phyloP scores from a whole-genome alignment of 257 asterid species.

The Solanum chilense region DNA sequence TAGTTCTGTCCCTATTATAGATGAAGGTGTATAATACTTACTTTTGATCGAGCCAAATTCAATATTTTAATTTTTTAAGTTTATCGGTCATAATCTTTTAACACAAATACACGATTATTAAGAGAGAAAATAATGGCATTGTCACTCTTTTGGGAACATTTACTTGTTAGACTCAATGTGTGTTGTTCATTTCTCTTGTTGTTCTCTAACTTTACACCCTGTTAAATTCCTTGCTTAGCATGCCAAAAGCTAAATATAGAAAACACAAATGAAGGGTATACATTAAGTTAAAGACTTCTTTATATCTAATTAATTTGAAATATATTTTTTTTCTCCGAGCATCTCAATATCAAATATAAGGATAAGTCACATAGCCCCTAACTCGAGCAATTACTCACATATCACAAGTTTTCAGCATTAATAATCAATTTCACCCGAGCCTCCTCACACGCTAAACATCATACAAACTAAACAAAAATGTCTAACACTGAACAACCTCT shows the following conservation, averaged over 20 bases:
- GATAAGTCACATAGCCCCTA: neutral
- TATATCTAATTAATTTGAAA: neutral
- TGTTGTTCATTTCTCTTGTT: neutral
- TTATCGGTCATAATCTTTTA: neutral
- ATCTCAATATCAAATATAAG: neutral
- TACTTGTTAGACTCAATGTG: neutral
- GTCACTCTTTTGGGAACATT: neutral
- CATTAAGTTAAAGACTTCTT: neutral
- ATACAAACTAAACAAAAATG: neutral
- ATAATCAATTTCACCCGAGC: neutral
- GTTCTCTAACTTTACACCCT: neutral
- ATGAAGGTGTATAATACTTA: neutral
- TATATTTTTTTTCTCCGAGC: neutral
- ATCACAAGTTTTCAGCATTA: neutral
- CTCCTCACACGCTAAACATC: neutral
- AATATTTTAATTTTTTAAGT: no score
- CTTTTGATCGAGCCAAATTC: no score
- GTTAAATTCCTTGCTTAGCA: neutral
- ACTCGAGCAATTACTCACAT: neutral
- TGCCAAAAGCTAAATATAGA: neutral
- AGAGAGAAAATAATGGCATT: neutral
- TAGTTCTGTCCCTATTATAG: neutral
- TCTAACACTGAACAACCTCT: neutral
- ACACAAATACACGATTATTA: neutral
- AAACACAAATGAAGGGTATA: neutral